phyloP scores from a whole-genome alignment of 2,329 filamentous ascomycete genomes.

The Talaromyces atroroseus region DNA sequence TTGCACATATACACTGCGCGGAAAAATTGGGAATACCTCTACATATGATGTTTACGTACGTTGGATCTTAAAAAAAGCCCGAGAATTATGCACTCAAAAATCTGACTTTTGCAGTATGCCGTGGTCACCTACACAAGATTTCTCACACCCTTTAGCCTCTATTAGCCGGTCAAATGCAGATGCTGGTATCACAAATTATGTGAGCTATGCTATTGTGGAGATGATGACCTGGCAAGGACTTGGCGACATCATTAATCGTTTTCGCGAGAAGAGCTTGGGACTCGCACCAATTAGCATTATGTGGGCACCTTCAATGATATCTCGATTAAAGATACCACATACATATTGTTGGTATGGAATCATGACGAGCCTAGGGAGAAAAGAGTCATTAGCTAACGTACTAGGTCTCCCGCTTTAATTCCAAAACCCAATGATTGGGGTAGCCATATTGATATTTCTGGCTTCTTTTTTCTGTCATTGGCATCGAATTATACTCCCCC shows the following conservation, averaged over 20 bases:
- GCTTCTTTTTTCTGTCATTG: constrained; percentile 69
- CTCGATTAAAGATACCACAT: constrained; percentile 68
- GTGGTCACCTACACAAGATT: constrained; percentile 78
- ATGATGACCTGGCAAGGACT: constrained; percentile 92
- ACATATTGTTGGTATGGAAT: constrained; percentile 66
- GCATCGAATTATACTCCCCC: constrained; percentile 62
- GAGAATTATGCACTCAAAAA: constrained; percentile 9
- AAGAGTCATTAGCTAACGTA: constrained; percentile 18
- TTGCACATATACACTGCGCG: constrained; percentile 73
- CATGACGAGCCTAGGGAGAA: neutral
- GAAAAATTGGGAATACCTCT: constrained; percentile 71
- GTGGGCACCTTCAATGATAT: constrained; percentile 62
- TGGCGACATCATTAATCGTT: constrained; percentile 85
- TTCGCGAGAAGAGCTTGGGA: constrained; percentile 67
- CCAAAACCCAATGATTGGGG: constrained; percentile 74
- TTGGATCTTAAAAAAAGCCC: constrained; percentile 17
- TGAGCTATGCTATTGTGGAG: constrained; percentile 79
- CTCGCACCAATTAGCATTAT: constrained; percentile 73
- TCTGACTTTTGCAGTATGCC: constrained; percentile 59
- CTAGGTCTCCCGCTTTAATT: constrained; percentile 65
- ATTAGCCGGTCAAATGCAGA: constrained; percentile 72
- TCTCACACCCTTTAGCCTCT: constrained; percentile 81
- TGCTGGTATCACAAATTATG: constrained; percentile 69
- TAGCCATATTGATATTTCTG: constrained; percentile 64
- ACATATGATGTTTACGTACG: constrained; percentile 83